A percentile compares a stretch with the other conserved stretches of the same genome.
These are phyloP conservation scores for Cicer cuneatum DNA, from an alignment of 306 rosid genomes.

Conservation along the genomic window DNA sequence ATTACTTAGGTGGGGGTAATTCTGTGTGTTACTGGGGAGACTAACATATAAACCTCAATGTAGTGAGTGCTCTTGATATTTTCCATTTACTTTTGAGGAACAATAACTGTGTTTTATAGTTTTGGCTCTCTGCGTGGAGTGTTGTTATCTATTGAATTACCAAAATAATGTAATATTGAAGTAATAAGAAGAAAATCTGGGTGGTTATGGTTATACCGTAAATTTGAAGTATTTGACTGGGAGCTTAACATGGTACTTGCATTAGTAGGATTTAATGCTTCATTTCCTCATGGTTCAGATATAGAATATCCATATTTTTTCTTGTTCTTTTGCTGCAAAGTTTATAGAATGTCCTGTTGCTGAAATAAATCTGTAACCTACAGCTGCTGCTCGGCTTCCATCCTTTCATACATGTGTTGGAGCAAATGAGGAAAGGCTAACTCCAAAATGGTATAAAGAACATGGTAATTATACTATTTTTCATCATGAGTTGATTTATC, in stretches of 20 bases:
- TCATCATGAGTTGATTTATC: constrained; percentile 8
- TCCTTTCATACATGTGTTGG: constrained; percentile 98
- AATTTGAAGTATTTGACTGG: constrained; percentile 28
- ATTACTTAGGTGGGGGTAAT: not conserved
- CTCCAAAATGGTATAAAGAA: constrained; percentile 95
- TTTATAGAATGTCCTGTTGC: constrained; percentile 31
- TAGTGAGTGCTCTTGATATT: not conserved
- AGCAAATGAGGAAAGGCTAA: constrained; percentile 87
- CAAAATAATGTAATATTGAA: constrained; percentile 3
- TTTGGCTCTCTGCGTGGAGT: constrained; percentile 14
- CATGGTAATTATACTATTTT: constrained; percentile 70
- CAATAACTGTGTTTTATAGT: not conserved
- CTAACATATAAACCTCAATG: constrained; percentile 10
- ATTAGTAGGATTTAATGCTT: constrained; percentile 16
- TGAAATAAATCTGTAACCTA: constrained; percentile 41
- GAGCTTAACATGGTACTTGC: constrained; percentile 17
- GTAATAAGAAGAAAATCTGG: constrained; percentile 13
- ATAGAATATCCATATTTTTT: constrained; percentile 5
- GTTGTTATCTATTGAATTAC: constrained; percentile 20
- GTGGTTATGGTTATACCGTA: constrained; percentile 1
- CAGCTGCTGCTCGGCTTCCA: constrained; percentile 93
- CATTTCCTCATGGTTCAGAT: constrained; percentile 12
- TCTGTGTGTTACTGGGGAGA: not conserved
- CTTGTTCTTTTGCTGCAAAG: constrained; percentile 13
- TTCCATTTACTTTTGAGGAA: constrained; percentile 3